Base-by-base conservation (phyloP, 2,329 filamentous ascomycete genomes). In the Epichloe hybrida region DNA sequence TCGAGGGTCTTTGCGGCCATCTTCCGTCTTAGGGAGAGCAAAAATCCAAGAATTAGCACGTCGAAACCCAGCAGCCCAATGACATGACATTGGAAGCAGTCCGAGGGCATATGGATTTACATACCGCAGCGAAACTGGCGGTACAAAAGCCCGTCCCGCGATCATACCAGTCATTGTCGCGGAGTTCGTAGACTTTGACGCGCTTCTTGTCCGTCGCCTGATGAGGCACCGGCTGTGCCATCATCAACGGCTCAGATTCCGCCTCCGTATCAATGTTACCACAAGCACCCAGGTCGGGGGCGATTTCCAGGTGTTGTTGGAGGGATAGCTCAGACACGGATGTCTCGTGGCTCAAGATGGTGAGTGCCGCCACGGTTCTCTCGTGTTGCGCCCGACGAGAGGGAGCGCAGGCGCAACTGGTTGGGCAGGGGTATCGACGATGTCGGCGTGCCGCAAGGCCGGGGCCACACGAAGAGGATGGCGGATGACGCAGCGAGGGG, bases 111-210 rank as follows among this genome's bases (percentile, higher is more conserved):
- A n/a, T 48, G 51, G 49, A 35, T 54, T 52, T 48, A 66, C 85
- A 67, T 79, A 93, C 86, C 66, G 82, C 77, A 56, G 83, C 71
- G 57, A 86, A 79, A 57, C 82, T 77, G 46, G 90, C 89, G 53
- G 81, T 87, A 68, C 93, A 97, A 69, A 96, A 96, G 55, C 93
- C 93, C 46, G 93, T 98, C 57, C 93, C 93, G 63, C 91, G 80
- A 71, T 98, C 93, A 66, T 91, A 96, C 93, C 93, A 98, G 80
- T 97, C 93, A 77, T 95, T 95, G 72, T 95, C 89, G 68, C 88
- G 88, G 62, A 98, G 79, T 74, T 97, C 93, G 70, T 98, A 98
- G 66, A 98, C 93, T 76, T 98, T 98, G 70, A 97, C 93, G 76
- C 93, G 79, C 68, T 79, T 81, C 71, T 75, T 80, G 63, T 83